These are phyloP conservation scores for Arxiozyma bovina DNA, from an alignment of 1,139 yeast genomes.

Conservation along the genomic window DNA sequence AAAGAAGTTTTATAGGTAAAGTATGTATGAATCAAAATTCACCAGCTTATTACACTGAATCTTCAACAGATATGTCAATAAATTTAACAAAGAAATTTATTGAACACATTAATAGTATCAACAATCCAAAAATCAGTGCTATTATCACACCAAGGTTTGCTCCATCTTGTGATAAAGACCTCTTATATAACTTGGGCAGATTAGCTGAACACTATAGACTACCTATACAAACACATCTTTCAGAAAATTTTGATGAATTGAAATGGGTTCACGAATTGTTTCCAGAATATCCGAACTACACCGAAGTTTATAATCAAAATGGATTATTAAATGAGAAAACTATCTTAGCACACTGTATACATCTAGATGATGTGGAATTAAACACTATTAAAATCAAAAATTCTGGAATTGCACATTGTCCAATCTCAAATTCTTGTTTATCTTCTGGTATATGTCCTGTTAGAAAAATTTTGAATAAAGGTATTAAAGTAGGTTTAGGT, in stretches of 20 bases:
- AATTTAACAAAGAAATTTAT: slow-evolving; percentile 51
- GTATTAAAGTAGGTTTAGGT: slow-evolving; percentile 75
- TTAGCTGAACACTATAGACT: slow-evolving; percentile 42
- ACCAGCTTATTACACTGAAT: slow-evolving; percentile 60
- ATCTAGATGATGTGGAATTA: slow-evolving; percentile 58
- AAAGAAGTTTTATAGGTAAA: slow-evolving; percentile 84
- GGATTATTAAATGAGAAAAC: slow-evolving; percentile 56
- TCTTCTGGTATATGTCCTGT: slow-evolving; percentile 90
- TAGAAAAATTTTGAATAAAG: slow-evolving; percentile 54
- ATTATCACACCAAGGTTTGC: slow-evolving; percentile 92
- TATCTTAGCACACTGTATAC: slow-evolving; percentile 83
- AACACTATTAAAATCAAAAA: slow-evolving; percentile 43
- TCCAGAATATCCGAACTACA: slow-evolving; percentile 61
- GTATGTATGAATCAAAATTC: slow-evolving; percentile 83
- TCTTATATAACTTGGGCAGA: slow-evolving; percentile 57
- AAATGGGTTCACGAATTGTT: slow-evolving; percentile 64
- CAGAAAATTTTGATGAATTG: slow-evolving; percentile 71
- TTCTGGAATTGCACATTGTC: slow-evolving; percentile 87
- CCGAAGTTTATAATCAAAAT: slow-evolving; percentile 66
- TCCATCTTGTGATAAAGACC: slow-evolving; percentile 64
- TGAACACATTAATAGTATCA: slow-evolving; percentile 39
- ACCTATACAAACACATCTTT: slow-evolving; percentile 83
- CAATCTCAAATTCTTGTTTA: slow-evolving; percentile 79
- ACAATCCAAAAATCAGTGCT: slow-evolving; percentile 55
- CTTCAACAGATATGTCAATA: slow-evolving; percentile 46